Percentiles rank a stretch among this genome's conserved stretches.
These are phyloP conservation scores for Pseudozyma pruni DNA, from an alignment of 1,284 basidiomycete species.

Conservation along the genomic window DNA sequence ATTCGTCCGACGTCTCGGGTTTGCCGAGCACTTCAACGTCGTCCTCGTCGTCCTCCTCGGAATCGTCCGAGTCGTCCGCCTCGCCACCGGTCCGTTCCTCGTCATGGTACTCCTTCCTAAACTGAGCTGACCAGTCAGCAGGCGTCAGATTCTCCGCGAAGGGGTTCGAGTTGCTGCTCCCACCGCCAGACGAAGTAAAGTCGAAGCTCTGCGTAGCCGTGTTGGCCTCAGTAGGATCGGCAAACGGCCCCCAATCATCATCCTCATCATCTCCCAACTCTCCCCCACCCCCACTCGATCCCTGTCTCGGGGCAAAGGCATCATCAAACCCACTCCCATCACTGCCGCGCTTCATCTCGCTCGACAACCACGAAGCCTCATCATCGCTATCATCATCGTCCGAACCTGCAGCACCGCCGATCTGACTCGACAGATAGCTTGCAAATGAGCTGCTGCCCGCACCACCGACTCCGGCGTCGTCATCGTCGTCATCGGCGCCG, in stretches of 20 bases:
- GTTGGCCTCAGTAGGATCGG: conserved; percentile 46
- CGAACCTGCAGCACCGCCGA: conserved; percentile 51
- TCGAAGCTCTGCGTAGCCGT: conserved; percentile 25
- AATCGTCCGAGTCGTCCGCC: conserved; percentile 55
- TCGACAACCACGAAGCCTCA: conserved; percentile 56
- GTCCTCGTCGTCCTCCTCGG: conserved; percentile 37
- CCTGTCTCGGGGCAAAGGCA: conserved; percentile 33
- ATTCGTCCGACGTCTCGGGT: conserved; percentile 1
- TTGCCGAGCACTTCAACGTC: conserved; percentile 42
- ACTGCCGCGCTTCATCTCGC: conserved; percentile 44
- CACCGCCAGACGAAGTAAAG: conserved; percentile 21
- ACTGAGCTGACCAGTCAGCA: conserved; percentile 65
- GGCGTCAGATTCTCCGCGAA: conserved; percentile 64
- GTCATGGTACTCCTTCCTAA: conserved; percentile 50
- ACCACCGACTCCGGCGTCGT: conserved; percentile 34
- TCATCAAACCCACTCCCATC: conserved; percentile 53
- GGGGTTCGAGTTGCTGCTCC: conserved; percentile 23
- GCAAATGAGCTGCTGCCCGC: conserved; percentile 60
- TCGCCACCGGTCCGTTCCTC: conserved; percentile 28
- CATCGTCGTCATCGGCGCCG: conserved; percentile 38
- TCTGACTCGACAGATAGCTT: conserved; percentile 66
- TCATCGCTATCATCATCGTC: conserved; percentile 65
- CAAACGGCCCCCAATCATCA: conserved; percentile 67
- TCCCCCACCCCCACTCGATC: conserved; percentile 19
- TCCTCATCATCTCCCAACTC: conserved; percentile 52